These are phyloP conservation scores for Diaporthe eres DNA, from an alignment of 2,329 filamentous ascomycete species.

Conservation along the genomic window DNA sequence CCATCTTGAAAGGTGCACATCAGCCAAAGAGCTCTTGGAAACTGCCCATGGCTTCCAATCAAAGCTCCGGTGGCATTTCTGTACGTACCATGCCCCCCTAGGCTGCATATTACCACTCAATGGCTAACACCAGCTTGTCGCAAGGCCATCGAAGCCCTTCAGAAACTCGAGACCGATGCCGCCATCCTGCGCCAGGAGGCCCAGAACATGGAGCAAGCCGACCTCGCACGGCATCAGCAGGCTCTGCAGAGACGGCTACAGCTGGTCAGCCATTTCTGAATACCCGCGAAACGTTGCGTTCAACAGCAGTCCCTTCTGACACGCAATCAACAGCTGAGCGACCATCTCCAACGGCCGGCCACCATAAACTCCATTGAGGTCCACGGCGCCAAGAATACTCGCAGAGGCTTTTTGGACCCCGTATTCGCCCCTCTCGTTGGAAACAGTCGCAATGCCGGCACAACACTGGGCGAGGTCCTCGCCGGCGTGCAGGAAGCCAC, in stretches of 20 bases:
- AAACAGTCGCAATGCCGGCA: slow-evolving; percentile 74
- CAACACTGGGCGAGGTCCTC: slow-evolving; percentile 86
- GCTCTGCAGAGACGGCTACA: slow-evolving; percentile 56
- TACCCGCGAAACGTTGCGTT: neutral
- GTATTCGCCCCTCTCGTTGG: slow-evolving; percentile 84
- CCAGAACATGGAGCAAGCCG: slow-evolving; percentile 47
- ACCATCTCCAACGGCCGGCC: slow-evolving; percentile 89
- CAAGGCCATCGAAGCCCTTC: slow-evolving; percentile 54
- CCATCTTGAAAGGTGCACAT: slow-evolving; percentile 12
- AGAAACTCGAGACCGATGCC: slow-evolving; percentile 57
- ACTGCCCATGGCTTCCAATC: slow-evolving; percentile 53
- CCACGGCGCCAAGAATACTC: slow-evolving; percentile 86
- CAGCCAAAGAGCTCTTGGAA: slow-evolving; percentile 19
- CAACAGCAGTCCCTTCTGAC: slow-evolving; percentile 22
- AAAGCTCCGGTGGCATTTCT: slow-evolving; percentile 48
- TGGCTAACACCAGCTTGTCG: slow-evolving; percentile 34
- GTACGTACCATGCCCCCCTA: slow-evolving; percentile 48
- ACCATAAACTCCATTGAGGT: slow-evolving; percentile 89
- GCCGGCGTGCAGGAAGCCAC: slow-evolving; percentile 78
- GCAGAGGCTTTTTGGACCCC: slow-evolving; percentile 84
- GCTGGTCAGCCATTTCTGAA: slow-evolving; percentile 45
- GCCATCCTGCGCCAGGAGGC: slow-evolving; percentile 56
- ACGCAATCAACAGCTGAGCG: slow-evolving; percentile 70
- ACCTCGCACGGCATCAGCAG: slow-evolving; percentile 53
- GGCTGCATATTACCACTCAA: slow-evolving; percentile 41